Conservation (phyloP, 176 grass and related monocot species). For the Pontederia crassipes region DNA sequence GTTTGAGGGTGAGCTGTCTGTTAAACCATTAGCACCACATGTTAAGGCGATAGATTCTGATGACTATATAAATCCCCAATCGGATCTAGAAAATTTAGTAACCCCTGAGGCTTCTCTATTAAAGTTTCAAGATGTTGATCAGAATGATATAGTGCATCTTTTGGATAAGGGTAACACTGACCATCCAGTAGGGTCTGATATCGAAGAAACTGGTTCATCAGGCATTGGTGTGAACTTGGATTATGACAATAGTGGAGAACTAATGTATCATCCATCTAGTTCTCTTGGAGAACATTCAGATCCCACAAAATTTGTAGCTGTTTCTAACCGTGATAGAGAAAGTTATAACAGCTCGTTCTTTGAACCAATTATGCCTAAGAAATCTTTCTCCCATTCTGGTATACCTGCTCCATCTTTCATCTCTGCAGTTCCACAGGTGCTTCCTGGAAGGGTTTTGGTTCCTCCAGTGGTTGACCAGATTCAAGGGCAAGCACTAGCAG, state of each 20-base stretch:
- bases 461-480: conserved; percentile 60
- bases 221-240: conserved; percentile 18
- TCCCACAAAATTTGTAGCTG: conserved; percentile 11
- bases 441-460: conserved; percentile 60
- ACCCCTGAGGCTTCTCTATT: background rate
- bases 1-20: conserved; percentile 18
- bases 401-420: conserved; percentile 68
- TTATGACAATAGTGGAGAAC: conserved; percentile 15
- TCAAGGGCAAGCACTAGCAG: conserved; percentile 58
- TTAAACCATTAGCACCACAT: conserved; percentile 31
- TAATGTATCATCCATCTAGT: conserved; percentile 18
- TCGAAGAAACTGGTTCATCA: conserved; percentile 6
- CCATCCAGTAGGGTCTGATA: conserved; percentile 3
- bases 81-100: conserved; percentile 7
- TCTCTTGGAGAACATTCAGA: background rate
- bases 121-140: conserved; percentile 14
- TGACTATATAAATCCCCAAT: conserved; percentile 25
- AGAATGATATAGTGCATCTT: conserved; percentile 8
- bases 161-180: background rate
- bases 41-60: conserved; percentile 30
- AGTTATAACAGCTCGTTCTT: conserved; percentile 19
- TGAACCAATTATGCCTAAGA: conserved; percentile 15
- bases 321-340: conserved; percentile 14
- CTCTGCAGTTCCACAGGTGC: conserved; percentile 43
- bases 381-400: conserved; percentile 46